phyloP scores from a whole-genome alignment of 2,329 filamentous ascomycete genomes.

The Fusarium albidum region DNA sequence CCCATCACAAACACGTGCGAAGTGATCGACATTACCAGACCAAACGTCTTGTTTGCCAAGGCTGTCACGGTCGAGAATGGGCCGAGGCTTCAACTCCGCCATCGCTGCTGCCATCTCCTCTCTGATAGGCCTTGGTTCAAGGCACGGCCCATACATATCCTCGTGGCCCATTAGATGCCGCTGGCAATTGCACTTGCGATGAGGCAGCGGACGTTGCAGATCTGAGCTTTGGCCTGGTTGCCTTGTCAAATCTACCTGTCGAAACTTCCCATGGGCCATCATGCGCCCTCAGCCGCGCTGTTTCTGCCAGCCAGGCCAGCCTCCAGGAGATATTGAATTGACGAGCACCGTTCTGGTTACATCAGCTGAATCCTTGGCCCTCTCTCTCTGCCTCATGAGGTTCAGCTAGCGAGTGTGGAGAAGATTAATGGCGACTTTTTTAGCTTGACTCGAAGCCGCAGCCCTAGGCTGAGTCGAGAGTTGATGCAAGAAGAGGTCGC shows the following conservation, averaged over 20 bases:
- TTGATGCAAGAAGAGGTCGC: background rate
- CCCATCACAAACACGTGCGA: slow-evolving; percentile 11
- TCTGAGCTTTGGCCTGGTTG: background rate
- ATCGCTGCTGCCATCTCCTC: background rate
- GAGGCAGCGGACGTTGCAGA: slow-evolving; percentile 10
- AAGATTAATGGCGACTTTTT: background rate
- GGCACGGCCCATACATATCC: slow-evolving; percentile 1
- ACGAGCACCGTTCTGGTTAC: slow-evolving; percentile 20
- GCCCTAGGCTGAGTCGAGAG: background rate
- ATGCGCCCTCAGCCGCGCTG: slow-evolving; percentile 1
- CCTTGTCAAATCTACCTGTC: background rate
- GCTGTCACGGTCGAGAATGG: background rate
- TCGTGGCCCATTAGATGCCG: background rate
- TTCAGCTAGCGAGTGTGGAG: slow-evolving; percentile 21
- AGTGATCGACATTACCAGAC: background rate
- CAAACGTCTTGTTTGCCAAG: slow-evolving; percentile 2
- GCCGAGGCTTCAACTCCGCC: background rate
- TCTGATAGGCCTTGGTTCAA: background rate
- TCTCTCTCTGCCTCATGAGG: slow-evolving; percentile 17
- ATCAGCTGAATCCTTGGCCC: slow-evolving; percentile 22
- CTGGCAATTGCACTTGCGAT: slow-evolving; percentile 5
- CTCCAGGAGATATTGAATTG: background rate
- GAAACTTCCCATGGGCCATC: slow-evolving; percentile 1
- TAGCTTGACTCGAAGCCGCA: background rate
- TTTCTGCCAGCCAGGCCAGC: slow-evolving; percentile 3